These are phyloP conservation scores for Heliocybe sulcata DNA, from an alignment of 1,284 basidiomycete species.

Conservation along the genomic window DNA sequence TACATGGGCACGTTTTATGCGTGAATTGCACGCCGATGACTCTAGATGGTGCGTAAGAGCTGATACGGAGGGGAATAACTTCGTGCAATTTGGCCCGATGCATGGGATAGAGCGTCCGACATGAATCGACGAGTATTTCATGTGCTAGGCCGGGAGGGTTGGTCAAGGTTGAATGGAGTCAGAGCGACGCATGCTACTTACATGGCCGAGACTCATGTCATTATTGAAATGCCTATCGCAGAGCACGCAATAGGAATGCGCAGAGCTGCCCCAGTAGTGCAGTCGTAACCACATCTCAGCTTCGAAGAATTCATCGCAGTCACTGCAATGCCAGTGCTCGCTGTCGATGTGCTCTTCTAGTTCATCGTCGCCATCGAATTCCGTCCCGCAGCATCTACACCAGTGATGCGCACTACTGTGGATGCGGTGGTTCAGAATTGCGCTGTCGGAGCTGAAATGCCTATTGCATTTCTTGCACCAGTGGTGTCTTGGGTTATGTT, in stretches of 20 bases:
- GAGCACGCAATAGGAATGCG: neutral
- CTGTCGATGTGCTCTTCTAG: neutral
- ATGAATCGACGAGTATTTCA: neutral
- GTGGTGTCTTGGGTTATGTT: neutral
- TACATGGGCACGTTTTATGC: neutral
- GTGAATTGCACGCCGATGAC: neutral
- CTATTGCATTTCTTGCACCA: neutral
- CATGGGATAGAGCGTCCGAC: neutral
- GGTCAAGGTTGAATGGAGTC: neutral
- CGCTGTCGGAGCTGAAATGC: neutral
- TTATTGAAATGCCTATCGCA: neutral
- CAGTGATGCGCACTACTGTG: neutral
- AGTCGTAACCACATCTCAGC: neutral
- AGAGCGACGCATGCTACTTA: neutral
- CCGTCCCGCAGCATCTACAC: neutral
- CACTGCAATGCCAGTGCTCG: neutral
- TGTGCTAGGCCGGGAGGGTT: neutral
- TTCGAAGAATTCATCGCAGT: neutral
- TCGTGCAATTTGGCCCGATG: neutral
- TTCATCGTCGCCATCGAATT: neutral
- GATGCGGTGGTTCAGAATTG: neutral
- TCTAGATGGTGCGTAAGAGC: neutral
- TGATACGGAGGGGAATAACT: neutral
- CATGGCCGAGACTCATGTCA: neutral
- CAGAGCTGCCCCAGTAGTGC: neutral